Evolutionary conservation across 2,329 filamentous ascomycete species (phyloP), one percentile per base, ranked within the genome.

Genomic region (Colletotrichum salicis): DNA sequence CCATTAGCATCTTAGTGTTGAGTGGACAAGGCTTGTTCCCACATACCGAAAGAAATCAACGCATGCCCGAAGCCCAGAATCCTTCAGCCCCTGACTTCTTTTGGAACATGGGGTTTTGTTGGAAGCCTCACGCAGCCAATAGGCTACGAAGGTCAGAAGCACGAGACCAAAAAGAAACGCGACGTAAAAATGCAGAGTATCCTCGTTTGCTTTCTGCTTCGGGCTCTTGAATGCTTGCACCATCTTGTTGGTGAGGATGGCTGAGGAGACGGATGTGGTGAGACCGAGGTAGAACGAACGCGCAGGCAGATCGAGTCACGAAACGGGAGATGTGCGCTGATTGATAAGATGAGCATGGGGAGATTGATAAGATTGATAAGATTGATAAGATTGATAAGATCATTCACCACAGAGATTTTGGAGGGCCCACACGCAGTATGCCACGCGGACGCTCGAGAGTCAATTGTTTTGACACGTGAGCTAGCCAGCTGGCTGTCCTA

Each of bases 291-390:
- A 12, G 35, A 55, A 60, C 7, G 13, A 55, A 56, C 7, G 19
- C 10, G 27, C 8, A 33, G 55, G 37, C 24, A 31, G 7, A 48
- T n/a, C 19, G 19, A 48, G 41, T 48, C 41, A 48, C 41, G 41
- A 48, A 52, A 33, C 22, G 24, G 15, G 33, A 56, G 31, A 54
- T 31, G n/a, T 55, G 13, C 54, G 19, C 61, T 60, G 62, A 65
- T 63, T 66, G 61, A 70, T 70, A 59, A 65, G 67, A 70, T 70
- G 29, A 65, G 7, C 27, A 58, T 24, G 33, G 15, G n/a, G n/a
- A 35, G 57, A 67, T 59, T 54, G 64, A 61, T 11, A 15, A 33
- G 33, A 67, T 67, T 48, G 41, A 48, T 48, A 48, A 35, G 57
- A 67, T 59, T 54, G 64, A 61, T 11, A 15, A 33, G 33, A 67